These are phyloP conservation scores for Coleophoma cylindrospora DNA, from an alignment of 2,329 filamentous ascomycete genomes.

Conservation along the genomic window DNA sequence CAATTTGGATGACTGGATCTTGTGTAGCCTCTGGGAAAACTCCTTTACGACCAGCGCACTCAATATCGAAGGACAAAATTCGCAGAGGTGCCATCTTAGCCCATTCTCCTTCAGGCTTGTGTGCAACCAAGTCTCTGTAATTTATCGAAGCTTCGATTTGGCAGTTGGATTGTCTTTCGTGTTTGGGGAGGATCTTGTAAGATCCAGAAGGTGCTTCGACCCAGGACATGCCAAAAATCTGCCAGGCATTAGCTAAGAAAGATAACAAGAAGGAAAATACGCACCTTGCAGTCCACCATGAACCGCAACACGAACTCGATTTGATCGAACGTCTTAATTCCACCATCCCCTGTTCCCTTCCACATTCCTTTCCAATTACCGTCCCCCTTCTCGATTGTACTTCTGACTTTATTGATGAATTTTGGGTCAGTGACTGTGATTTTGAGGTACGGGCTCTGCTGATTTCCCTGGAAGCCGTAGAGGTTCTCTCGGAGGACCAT, in stretches of 20 bases:
- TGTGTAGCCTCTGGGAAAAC: slow-evolving; percentile 91
- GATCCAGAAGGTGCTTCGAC: slow-evolving; percentile 74
- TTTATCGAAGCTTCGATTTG: slow-evolving; percentile 90
- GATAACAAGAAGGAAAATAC: slow-evolving; percentile 7
- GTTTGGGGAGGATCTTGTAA: slow-evolving; percentile 64
- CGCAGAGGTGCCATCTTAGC: slow-evolving; percentile 95
- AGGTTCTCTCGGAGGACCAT: slow-evolving; percentile 86
- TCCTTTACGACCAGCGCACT: slow-evolving; percentile 95
- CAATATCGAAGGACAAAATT: slow-evolving; percentile 95
- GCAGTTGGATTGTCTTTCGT: slow-evolving; percentile 79
- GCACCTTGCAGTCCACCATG: slow-evolving; percentile 92
- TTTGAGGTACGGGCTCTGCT: slow-evolving; percentile 87
- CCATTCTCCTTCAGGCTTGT: slow-evolving; percentile 89
- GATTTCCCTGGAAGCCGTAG: slow-evolving; percentile 90
- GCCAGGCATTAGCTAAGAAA: slow-evolving; percentile 5
- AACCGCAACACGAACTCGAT: slow-evolving; percentile 94
- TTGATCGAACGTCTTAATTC: slow-evolving; percentile 88
- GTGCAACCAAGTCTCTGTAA: slow-evolving; percentile 79
- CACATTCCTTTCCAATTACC: slow-evolving; percentile 92
- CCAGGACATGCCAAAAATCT: slow-evolving; percentile 96
- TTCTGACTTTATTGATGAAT: slow-evolving; percentile 70
- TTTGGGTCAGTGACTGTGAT: slow-evolving; percentile 90
- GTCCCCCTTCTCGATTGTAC: slow-evolving; percentile 66
- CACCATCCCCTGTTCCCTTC: slow-evolving; percentile 60
- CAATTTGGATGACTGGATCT: slow-evolving; percentile 96